A percentile compares a stretch with the other conserved stretches of the same genome.
phyloP scores from a whole-genome alignment of 2,329 filamentous ascomycete genomes.

The Ophiostoma tasmaniense region DNA sequence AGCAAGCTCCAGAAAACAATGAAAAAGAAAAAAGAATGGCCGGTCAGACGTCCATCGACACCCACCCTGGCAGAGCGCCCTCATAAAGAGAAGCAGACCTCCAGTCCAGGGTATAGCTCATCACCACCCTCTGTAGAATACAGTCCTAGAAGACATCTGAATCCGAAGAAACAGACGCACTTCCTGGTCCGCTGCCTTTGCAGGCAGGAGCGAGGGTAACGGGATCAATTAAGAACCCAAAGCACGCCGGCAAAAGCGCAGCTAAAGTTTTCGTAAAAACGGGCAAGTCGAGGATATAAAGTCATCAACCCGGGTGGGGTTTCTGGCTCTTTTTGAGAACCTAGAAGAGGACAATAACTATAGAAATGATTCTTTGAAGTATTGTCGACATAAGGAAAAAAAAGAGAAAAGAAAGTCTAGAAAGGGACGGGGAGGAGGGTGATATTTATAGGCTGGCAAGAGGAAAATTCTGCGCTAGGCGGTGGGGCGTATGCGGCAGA shows the following conservation, averaged over 20 bases:
- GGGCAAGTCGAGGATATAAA: slow-evolving; percentile 59
- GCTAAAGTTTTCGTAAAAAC: slow-evolving; percentile 17
- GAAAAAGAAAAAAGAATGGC: slow-evolving; percentile 41
- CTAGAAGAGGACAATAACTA: slow-evolving; percentile 91
- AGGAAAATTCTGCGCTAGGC: background rate
- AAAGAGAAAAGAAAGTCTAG: slow-evolving; percentile 32
- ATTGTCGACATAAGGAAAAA: slow-evolving; percentile 55
- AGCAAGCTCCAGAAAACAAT: slow-evolving; percentile 24
- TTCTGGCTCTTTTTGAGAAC: slow-evolving; percentile 88
- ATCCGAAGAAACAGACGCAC: slow-evolving; percentile 5
- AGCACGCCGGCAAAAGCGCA: slow-evolving; percentile 9
- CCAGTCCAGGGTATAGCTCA: slow-evolving; percentile 76
- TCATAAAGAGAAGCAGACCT: slow-evolving; percentile 55
- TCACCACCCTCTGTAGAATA: slow-evolving; percentile 75
- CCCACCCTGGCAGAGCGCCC: slow-evolving; percentile 72
- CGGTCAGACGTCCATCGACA: slow-evolving; percentile 87
- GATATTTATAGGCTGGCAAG: slow-evolving; percentile 36
- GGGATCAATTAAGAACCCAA: slow-evolving; percentile 34
- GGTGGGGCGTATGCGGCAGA: background rate
- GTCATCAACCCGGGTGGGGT: slow-evolving; percentile 94
- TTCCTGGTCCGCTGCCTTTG: slow-evolving; percentile 47
- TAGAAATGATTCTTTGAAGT: slow-evolving; percentile 91
- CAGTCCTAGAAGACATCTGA: slow-evolving; percentile 35
- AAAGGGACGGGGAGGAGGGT: slow-evolving; percentile 26
- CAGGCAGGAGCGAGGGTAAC: slow-evolving; percentile 50